Evolutionary conservation across 2,329 filamentous ascomycete genomes (phyloP).

Genomic region (Cercospora sesami): DNA sequence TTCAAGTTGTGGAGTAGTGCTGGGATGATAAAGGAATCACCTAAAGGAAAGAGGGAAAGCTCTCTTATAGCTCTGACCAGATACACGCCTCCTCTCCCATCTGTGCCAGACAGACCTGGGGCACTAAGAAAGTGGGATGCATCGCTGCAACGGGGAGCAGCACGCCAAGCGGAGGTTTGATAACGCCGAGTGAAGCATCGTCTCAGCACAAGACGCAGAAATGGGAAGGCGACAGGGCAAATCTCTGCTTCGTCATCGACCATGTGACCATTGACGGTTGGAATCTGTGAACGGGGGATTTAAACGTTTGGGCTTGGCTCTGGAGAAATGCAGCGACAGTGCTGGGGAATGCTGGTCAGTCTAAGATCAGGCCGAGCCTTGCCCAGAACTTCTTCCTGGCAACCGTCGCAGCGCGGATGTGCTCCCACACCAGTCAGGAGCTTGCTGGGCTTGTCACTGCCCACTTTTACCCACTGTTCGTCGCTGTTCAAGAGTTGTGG

Average conservation of each 20-base stretch:
- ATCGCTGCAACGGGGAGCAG: slow-evolving; percentile 6
- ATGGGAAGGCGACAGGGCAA: background rate
- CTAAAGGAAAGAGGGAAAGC: background rate
- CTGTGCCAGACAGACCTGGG: background rate
- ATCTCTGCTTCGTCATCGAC: slow-evolving; percentile 9
- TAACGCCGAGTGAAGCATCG: slow-evolving; percentile 19
- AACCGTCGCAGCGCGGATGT: slow-evolving; percentile 7
- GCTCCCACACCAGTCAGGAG: background rate
- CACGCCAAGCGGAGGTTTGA: slow-evolving; percentile 20
- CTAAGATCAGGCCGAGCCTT: slow-evolving; percentile 5
- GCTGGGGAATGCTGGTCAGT: slow-evolving; percentile 14
- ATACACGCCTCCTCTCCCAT: slow-evolving; percentile 4
- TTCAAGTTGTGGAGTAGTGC: background rate
- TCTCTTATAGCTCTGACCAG: slow-evolving; percentile 13
- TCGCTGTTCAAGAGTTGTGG: slow-evolving; percentile 15
- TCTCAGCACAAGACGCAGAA: background rate
- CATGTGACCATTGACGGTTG: slow-evolving; percentile 13
- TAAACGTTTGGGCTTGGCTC: background rate
- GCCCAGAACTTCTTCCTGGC: slow-evolving; percentile 4
- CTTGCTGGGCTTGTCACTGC: background rate
- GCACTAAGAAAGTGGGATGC: slow-evolving; percentile 13
- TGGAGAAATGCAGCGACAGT: background rate
- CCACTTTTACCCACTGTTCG: background rate
- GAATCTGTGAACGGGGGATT: background rate
- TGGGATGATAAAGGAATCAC: background rate